Percentiles rank a stretch among this genome's conserved stretches.
These are phyloP conservation scores for Phytopythium helicoides DNA, from an alignment of 352 stramenopile genomes.

Conservation along the genomic window DNA sequence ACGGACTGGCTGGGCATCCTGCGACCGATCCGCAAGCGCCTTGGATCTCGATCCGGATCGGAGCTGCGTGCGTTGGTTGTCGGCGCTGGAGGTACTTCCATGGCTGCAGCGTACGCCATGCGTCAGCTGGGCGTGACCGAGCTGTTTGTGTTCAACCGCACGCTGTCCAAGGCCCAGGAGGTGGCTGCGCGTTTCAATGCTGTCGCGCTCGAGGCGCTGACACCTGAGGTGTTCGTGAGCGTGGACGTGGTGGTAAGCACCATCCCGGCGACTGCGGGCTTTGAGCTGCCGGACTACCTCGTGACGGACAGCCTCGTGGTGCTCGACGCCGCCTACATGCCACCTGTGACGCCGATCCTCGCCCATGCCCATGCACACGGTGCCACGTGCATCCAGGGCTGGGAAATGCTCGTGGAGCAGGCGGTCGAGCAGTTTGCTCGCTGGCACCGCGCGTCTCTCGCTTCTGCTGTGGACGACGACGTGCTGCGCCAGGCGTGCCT, in stretches of 20 bases:
- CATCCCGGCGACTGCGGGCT: conserved; percentile 88
- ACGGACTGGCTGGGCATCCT: conserved; percentile 99
- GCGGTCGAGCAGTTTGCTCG: conserved; percentile 95
- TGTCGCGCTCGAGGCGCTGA: conserved; percentile 51
- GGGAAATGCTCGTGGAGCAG: conserved; percentile 98
- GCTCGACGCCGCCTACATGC: conserved; percentile 98
- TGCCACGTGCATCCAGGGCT: conserved; percentile 92
- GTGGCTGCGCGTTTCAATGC: conserved; percentile 90
- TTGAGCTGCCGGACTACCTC: conserved; percentile 75
- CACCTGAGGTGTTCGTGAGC: conserved; percentile 34
- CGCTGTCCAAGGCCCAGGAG: conserved; percentile 88
- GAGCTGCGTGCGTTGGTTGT: conserved; percentile 74
- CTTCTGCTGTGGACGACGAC: conserved; percentile 37
- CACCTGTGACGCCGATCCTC: conserved; percentile 93
- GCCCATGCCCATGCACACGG: conserved; percentile 82
- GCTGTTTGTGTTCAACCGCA: conserved; percentile 96
- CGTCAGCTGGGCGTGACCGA: conserved; percentile 74
- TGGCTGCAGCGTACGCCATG: conserved; percentile 94
- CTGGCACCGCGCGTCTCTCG: conserved; percentile 81
- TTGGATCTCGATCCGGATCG: conserved; percentile 16
- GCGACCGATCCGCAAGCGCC: conserved; percentile 84
- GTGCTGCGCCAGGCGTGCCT: conserved; percentile 61
- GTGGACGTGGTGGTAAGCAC: conserved; percentile 95
- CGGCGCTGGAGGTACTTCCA: conserved; percentile 92
- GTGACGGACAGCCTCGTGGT: conserved; percentile 72